Percentiles rank a stretch among this genome's conserved stretches.
Conservation (phyloP, 805 yeast species). For the Candida ficus region DNA sequence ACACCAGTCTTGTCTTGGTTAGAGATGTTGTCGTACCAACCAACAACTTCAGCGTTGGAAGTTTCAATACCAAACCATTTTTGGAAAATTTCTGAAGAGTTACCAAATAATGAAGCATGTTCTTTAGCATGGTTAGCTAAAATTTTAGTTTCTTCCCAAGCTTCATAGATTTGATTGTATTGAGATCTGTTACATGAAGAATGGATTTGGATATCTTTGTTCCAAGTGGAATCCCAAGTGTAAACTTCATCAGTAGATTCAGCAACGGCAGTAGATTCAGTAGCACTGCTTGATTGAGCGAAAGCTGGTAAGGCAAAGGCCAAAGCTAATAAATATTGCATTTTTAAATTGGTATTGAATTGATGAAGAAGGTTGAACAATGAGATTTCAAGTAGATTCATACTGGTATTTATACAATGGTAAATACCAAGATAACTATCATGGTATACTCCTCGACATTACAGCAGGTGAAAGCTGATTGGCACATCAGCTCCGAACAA, state of each 20-base stretch:
- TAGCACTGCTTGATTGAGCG: too few species aligned
- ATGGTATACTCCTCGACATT: too few species aligned
- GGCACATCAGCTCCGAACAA: too few species aligned
- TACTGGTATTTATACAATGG: too few species aligned
- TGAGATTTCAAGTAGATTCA: too few species aligned
- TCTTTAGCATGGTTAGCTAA: slow-evolving; percentile 32
- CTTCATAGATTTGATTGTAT: slow-evolving; percentile 15
- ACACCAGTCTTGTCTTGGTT: slow-evolving; percentile 30
- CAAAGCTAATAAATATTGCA: neutral
- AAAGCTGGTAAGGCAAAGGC: slow-evolving; percentile 1
- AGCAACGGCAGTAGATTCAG: slow-evolving; percentile 4
- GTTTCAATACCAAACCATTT: slow-evolving; percentile 36
- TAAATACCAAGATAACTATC: neutral
- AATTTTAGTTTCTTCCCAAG: slow-evolving; percentile 29
- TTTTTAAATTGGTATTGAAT: too few species aligned
- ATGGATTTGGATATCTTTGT: slow-evolving; percentile 18
- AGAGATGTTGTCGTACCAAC: slow-evolving; percentile 30
- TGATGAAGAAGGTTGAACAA: too few species aligned
- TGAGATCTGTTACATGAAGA: slow-evolving; percentile 18
- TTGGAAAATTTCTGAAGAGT: slow-evolving; percentile 26
- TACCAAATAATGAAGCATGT: slow-evolving; percentile 31
- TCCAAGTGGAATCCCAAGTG: slow-evolving; percentile 15
- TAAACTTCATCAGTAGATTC: slow-evolving; percentile 11
- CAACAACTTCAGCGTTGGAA: slow-evolving; percentile 32
- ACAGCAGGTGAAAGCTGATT: too few species aligned